Evolutionary conservation across 768 basidiomycete species (phyloP).

Genomic region (Pulveroboletus sp.): DNA sequence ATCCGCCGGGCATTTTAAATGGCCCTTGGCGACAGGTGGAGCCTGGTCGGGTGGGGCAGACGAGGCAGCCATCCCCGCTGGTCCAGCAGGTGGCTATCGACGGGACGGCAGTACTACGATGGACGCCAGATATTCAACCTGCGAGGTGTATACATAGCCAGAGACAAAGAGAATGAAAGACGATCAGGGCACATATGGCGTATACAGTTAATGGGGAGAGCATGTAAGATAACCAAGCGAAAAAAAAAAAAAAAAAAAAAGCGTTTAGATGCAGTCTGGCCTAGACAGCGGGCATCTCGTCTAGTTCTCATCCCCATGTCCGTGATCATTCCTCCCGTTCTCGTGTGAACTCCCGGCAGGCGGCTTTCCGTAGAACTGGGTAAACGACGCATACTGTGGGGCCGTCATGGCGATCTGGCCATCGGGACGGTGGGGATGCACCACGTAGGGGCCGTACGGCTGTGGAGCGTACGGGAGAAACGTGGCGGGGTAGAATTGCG

Average conservation of each 20-base stretch:
- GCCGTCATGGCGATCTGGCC: conserved; percentile 33
- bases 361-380: conserved; percentile 37
- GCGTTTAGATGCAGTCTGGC: conserved; percentile 11
- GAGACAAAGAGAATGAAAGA: neutral
- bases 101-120: conserved; percentile 26
- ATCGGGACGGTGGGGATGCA: conserved; percentile 40
- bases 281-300: conserved; percentile 14
- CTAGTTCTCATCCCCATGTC: conserved; percentile 31
- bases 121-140: conserved; percentile 25
- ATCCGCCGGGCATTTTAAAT: neutral
- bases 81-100: conserved; percentile 27
- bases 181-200: conserved; percentile 18
- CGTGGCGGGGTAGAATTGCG: conserved; percentile 45
- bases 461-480: conserved; percentile 45
- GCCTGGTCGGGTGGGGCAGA: neutral
- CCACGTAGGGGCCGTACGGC: conserved; percentile 47
- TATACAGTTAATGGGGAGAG: conserved; percentile 8
- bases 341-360: conserved; percentile 31
- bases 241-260: conserved; percentile 16
- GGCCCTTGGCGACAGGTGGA: neutral
- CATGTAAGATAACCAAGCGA: conserved; percentile 12
- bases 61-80: conserved; percentile 23
- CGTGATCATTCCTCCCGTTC: conserved; percentile 25
- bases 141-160: conserved; percentile 24
- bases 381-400: conserved; percentile 37